A percentile compares a stretch with the other conserved stretches of the same genome.
Conservation (phyloP, 495 filamentous ascomycete genomes). For the Sporormia fimetaria region DNA sequence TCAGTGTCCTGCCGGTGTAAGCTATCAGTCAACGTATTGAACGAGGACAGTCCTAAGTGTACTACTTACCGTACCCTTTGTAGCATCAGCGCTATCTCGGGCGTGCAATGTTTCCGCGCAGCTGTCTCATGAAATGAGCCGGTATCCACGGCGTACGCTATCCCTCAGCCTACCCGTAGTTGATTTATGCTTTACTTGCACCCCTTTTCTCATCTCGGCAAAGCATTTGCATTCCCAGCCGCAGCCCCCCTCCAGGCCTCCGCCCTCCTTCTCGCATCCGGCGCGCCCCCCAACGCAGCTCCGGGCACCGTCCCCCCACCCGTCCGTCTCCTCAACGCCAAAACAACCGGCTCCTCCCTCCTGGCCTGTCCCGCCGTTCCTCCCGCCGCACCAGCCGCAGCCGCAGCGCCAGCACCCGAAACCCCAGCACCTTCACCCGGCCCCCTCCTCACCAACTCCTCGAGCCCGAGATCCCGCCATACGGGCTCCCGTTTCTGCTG, state of each 20-base stretch:
- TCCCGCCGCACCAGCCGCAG: constrained; percentile 1
- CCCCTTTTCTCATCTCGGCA: constrained; percentile 13
- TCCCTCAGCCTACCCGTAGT: too few species aligned
- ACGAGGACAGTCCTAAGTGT: too few species aligned
- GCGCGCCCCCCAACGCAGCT: too few species aligned
- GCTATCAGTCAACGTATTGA: too few species aligned
- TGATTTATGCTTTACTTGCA: too few species aligned
- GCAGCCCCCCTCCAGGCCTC: constrained; percentile 1
- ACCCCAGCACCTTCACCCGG: constrained; percentile 26
- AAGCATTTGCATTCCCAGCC: constrained; percentile 8
- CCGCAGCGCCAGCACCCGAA: constrained; percentile 1
- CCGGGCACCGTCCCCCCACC: background rate
- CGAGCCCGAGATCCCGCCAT: constrained; percentile 79
- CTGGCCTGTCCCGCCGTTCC: constrained; percentile 1
- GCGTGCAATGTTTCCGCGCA: too few species aligned
- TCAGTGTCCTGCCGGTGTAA: too few species aligned
- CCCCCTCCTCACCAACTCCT: constrained; percentile 53
- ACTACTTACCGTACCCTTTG: too few species aligned
- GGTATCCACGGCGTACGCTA: too few species aligned
- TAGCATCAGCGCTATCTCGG: too few species aligned
- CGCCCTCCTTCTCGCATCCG: constrained; percentile 1
- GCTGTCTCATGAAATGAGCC: too few species aligned
- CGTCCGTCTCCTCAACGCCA: constrained; percentile 17
- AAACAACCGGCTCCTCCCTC: constrained; percentile 13
- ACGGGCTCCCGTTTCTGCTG: constrained; percentile 52